Conservation (phyloP, 495 filamentous ascomycete genomes). For the Lophium mytilinum region DNA sequence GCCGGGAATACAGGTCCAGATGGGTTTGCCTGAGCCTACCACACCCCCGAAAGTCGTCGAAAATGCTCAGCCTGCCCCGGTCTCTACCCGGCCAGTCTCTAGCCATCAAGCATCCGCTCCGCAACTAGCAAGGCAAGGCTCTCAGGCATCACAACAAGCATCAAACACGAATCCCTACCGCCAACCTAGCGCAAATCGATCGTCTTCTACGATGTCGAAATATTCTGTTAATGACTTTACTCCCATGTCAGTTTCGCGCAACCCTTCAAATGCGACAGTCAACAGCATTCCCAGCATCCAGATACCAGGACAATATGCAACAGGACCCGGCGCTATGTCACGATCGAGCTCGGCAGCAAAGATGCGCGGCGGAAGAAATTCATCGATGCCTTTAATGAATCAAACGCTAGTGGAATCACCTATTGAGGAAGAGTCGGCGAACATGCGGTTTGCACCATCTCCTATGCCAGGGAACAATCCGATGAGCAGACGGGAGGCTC, state of each 20-base stretch:
- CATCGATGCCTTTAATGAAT: constrained; percentile 38
- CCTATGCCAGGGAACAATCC: constrained; percentile 45
- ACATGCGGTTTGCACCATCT: constrained; percentile 25
- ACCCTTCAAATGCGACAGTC: constrained; percentile 7
- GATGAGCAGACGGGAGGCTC: constrained; percentile 53
- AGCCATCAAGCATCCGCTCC: not conserved
- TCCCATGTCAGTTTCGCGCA: constrained; percentile 11
- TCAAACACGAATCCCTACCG: constrained; percentile 8
- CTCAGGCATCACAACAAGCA: not conserved
- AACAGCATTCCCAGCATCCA: constrained; percentile 1
- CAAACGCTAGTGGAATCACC: constrained; percentile 37
- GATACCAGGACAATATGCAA: not conserved
- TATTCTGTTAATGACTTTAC: constrained; percentile 1
- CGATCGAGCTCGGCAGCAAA: constrained; percentile 4
- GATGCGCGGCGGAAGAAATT: constrained; percentile 31
- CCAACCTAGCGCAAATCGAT: constrained; percentile 7
- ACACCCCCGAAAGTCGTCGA: constrained; percentile 9
- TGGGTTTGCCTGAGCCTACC: constrained; percentile 16
- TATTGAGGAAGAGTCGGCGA: constrained; percentile 35
- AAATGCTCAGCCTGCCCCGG: not conserved
- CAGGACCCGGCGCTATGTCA: constrained; percentile 6
- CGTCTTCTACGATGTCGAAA: constrained; percentile 12
- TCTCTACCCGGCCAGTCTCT: not conserved
- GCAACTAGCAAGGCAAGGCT: not conserved
- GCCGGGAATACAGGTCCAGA: constrained; percentile 29